phyloP scores from a whole-genome alignment of 345 rosid genomes.

The Heritiera fomes region DNA sequence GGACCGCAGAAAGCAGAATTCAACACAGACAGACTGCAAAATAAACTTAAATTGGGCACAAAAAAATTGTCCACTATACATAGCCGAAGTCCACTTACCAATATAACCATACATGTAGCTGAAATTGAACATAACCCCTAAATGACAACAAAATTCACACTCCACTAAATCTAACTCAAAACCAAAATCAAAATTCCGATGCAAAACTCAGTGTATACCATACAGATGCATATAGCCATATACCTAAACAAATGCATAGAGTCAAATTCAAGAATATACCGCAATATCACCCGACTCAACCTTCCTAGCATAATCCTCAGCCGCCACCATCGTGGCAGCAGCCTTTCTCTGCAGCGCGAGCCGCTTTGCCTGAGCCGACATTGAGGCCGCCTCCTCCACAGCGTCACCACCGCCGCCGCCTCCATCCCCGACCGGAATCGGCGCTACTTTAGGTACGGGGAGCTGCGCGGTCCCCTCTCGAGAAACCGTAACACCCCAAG shows the following conservation, averaged over 20 bases:
- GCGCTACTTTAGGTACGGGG: conserved; percentile 69
- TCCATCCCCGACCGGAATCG: conserved; percentile 39
- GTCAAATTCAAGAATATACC: conserved; percentile 43
- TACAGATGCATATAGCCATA: not conserved
- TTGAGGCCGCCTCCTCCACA: conserved; percentile 42
- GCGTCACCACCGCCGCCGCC: conserved; percentile 38
- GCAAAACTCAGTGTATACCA: not conserved
- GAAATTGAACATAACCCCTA: conserved; percentile 1
- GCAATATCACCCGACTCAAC: conserved; percentile 63
- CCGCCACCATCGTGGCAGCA: conserved; percentile 78
- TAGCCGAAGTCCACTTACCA: conserved; percentile 1
- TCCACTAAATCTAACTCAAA: not conserved
- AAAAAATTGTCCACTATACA: not conserved
- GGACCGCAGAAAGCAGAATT: not conserved
- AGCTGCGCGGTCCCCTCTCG: conserved; percentile 65
- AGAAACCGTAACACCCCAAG: conserved; percentile 54
- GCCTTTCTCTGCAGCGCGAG: conserved; percentile 67
- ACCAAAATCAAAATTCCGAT: conserved; percentile 1
- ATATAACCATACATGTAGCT: not conserved
- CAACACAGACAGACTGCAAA: not conserved
- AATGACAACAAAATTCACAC: conserved; percentile 13
- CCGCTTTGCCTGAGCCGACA: conserved; percentile 57
- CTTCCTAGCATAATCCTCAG: conserved; percentile 65
- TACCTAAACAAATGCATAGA: not conserved
- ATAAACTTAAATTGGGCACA: not conserved